Evolutionary conservation across 2,329 filamentous ascomycete genomes (phyloP), one percentile per base, ranked within the genome.

Genomic region (Colletotrichum cereale): DNA sequence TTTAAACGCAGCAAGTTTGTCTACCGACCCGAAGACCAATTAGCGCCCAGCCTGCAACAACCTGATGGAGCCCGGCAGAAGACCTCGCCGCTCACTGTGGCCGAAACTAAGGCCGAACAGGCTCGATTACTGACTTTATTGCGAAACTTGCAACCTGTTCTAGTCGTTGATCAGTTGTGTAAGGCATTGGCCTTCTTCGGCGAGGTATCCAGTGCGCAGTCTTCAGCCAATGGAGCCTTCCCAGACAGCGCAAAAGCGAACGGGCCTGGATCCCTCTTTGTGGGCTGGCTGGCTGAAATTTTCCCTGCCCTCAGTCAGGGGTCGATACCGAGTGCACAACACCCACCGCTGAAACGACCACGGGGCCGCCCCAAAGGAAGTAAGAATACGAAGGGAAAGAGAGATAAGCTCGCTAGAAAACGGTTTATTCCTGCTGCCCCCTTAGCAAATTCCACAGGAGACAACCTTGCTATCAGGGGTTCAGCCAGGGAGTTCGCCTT

Each of bases 181-280:
- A 90, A 87, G 74, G 89, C 88, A 2, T 77, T 91, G 65, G 85
- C 87, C n/a, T 91, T 89, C 74, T 91, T 91, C 78, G 89, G 90
- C 10, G 88, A 89, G 34, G 84, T 88, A 56, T 87, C 88, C 47
- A 86, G 85, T 36, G 86, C 85, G 5, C 86, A 86, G 10, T 85
- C 88, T n/a, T 83, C 85, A 0, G 78, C 84, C 36, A 82, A 86
- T 73, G 84, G 82, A 21, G 80, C 79, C 2, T 91, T 91, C 63
- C 89, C 89, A 2, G 81, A 84, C 34, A 91, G 89, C 74, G 85
- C 84, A 12, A 83, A 85, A 57, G 83, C 83, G 16, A 90, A 90
- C 76, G 89, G 89, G 3, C 81, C 86, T 1, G 90, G 89, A 1
- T 84, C 85, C 26, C 80, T 89, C 14, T 88, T 91, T 70, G 84